These are phyloP conservation scores for Botryotinia narcissicola DNA, from an alignment of 2,329 filamentous ascomycete species.

Conservation along the genomic window DNA sequence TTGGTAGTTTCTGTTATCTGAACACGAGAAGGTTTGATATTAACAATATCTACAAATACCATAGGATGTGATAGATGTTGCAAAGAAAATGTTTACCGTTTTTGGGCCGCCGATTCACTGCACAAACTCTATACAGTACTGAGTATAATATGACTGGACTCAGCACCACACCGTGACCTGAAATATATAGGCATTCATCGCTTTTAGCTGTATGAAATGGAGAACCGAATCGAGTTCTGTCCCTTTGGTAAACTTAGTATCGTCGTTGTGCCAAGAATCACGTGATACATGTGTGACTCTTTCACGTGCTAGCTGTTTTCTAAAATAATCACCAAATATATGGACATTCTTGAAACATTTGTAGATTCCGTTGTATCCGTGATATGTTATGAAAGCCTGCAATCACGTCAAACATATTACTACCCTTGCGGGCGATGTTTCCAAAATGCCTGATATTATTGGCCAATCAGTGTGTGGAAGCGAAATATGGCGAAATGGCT, in stretches of 20 bases:
- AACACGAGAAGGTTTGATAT: accelerated
- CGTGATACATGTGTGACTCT: background rate
- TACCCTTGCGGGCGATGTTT: background rate
- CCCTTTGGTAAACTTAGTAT: background rate
- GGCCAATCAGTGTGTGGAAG: background rate
- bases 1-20: background rate
- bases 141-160: background rate
- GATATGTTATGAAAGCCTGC: slow-evolving; percentile 6
- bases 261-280: background rate
- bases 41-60: background rate
- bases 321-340: background rate
- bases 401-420: background rate
- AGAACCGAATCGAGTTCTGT: background rate
- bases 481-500: slow-evolving; percentile 11
- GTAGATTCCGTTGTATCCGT: background rate
- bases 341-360: background rate
- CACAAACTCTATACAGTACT: background rate
- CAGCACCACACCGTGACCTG: background rate
- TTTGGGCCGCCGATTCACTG: background rate
- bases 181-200: accelerated
- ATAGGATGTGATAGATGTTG: background rate
- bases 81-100: background rate
- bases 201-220: background rate
- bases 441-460: background rate
- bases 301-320: background rate